A percentile compares a stretch with the other conserved stretches of the same genome.
These are phyloP conservation scores for Macrophomina pseudophaseolina DNA, from an alignment of 2,329 filamentous ascomycete species.

Conservation along the genomic window DNA sequence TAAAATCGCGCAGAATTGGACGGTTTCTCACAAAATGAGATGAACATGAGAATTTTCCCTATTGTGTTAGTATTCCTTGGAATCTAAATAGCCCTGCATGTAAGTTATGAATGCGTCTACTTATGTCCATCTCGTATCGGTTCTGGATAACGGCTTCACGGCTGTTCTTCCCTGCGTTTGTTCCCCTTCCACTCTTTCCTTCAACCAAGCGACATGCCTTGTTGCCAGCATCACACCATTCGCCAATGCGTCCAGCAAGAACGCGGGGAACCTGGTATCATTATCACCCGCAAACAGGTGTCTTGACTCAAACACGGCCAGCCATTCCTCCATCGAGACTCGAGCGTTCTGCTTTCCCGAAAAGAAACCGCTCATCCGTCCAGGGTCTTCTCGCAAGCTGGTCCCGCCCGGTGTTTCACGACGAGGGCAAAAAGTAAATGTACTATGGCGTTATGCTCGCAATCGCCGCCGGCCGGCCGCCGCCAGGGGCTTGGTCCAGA, in stretches of 20 bases:
- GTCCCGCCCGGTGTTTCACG: background rate
- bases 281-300: background rate
- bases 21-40: background rate
- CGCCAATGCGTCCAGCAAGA: background rate
- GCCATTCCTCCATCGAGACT: background rate
- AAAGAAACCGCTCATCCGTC: background rate
- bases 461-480: background rate
- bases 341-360: background rate
- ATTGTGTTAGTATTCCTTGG: background rate
- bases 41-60: background rate
- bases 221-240: background rate
- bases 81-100: slow-evolving; percentile 15
- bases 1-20: background rate
- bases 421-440: background rate
- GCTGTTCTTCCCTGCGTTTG: background rate
- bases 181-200: background rate
- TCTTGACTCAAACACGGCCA: background rate
- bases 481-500: background rate
- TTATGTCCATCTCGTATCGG: background rate
- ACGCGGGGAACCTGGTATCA: background rate
- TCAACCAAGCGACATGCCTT: background rate
- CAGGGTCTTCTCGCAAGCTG: background rate
- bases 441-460: background rate
- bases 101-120: background rate
- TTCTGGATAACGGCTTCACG: background rate